Evolutionary conservation across 75 land plant species (phyloP), one percentile per base, ranked within the genome.

Genomic region (Pinus albicaulis): DNA sequence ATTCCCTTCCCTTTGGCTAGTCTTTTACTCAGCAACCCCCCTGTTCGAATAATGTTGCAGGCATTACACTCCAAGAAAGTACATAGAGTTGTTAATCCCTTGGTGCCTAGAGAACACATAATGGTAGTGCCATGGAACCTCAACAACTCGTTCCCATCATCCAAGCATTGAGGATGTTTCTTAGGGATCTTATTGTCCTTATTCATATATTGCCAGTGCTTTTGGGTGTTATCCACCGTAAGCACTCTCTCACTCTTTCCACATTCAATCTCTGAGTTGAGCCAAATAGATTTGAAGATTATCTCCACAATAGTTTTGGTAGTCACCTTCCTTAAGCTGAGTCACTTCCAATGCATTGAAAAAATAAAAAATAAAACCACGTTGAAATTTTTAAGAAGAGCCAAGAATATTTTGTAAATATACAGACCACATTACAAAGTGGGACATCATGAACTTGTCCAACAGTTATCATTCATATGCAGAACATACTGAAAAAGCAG

Each of bases 301-400:
- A 94, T 94, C 79, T 94, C 97, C 17, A 94, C 97, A 15, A 94
- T 92, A 78, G 92, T 94, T 59, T 92, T 88, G 3, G 97, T 92
- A 14, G 97, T 94, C 95, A 5, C 97, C 97, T 80, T 87, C 92
- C 48, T 82, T 84, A 3, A 94, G 91, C 73, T 92, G 92, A 53
- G 97, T 88, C 59, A 92, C 96, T 93, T 85, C 74, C 56, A 28
- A 57, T 44, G 15, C 55, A 70, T n/a, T n/a, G 57, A 75, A 31
- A 23, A 78, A n/a, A 75, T 2, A n/a, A n/a, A 73, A 28, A 1
- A 7, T 44, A 5, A 44, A 44, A 44, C 0, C 48, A 44, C 3
- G 5, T 38, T 38, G 41, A n/a, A n/a, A n/a, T n/a, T n/a, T n/a
- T n/a, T n/a, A 5, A 38, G 41, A 38, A 38, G 5, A 38, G 41